phyloP scores from a whole-genome alignment of 129 eudicot genomes.

The Dittrichia graveolens region DNA sequence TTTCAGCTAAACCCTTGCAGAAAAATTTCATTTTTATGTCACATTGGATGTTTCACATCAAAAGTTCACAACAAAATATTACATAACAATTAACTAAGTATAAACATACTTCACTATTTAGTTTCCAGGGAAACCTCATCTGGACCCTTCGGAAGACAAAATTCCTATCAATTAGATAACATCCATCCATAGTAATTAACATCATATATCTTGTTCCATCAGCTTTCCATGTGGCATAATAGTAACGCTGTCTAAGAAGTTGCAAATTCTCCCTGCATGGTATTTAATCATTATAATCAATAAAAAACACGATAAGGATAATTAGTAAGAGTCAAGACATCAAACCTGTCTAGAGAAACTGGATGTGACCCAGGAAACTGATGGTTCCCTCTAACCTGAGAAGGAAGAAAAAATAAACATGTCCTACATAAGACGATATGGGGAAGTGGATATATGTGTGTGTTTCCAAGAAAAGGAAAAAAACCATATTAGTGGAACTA shows the following conservation, averaged over 20 bases:
- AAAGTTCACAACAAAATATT: not conserved
- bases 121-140: conserved; percentile 97
- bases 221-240: conserved; percentile 99
- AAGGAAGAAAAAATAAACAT: conserved; percentile 26
- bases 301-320: not conserved
- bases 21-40: conserved; percentile 27
- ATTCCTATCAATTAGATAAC: conserved; percentile 86
- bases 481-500: not conserved
- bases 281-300: not conserved
- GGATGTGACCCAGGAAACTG: conserved; percentile 99
- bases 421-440: conserved; percentile 15
- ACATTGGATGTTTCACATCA: conserved; percentile 15
- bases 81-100: conserved; percentile 14
- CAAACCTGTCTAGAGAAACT: conserved; percentile 91
- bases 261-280: conserved; percentile 86
- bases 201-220: conserved; percentile 99
- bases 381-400: conserved; percentile 74
- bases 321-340: conserved; percentile 16
- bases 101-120: conserved; percentile 67
- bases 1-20: conserved; percentile 64
- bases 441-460: not conserved
- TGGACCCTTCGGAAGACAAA: conserved; percentile 95
- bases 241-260: conserved; percentile 91
- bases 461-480: not conserved
- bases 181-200: conserved; percentile 90